These are phyloP conservation scores for Periconia macrospinosa DNA, from an alignment of 2,329 filamentous ascomycete genomes.

Conservation along the genomic window DNA sequence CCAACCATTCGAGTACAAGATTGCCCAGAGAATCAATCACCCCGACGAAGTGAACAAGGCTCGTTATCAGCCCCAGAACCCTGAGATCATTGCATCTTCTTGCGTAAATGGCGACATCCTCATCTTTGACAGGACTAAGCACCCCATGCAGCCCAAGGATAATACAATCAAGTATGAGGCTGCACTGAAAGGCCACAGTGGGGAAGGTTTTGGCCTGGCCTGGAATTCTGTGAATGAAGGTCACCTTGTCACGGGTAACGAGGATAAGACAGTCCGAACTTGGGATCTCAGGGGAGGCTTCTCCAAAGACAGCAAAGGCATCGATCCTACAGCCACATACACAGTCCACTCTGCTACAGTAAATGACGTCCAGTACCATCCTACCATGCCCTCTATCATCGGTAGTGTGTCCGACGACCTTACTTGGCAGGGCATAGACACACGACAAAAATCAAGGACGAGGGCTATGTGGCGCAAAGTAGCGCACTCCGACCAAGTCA, in stretches of 20 bases:
- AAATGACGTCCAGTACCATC: conserved; percentile 96
- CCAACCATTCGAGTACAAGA: conserved; percentile 81
- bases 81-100: conserved; percentile 92
- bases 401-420: conserved; percentile 95
- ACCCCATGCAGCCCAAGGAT: conserved; percentile 71
- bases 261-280: conserved; percentile 87
- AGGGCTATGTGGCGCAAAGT: conserved; percentile 70
- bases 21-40: conserved; percentile 95
- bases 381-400: conserved; percentile 75
- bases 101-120: conserved; percentile 85
- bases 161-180: conserved; percentile 79
- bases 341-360: conserved; percentile 88
- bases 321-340: conserved; percentile 75
- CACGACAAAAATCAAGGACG: conserved; percentile 68
- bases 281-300: conserved; percentile 83
- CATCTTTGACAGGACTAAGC: conserved; percentile 95
- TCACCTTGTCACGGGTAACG: conserved; percentile 83
- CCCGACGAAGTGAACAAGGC: conserved; percentile 98
- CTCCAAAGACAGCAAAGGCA: conserved; percentile 66
- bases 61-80: conserved; percentile 95
- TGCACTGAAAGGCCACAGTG: conserved; percentile 79
- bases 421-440: conserved; percentile 88
- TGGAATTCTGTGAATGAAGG: conserved; percentile 89
- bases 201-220: conserved; percentile 87
- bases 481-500: conserved; percentile 90